A percentile compares a stretch with the other conserved stretches of the same genome.
Conservation (phyloP, 108 stramenopile genomes). For the Cyclotella distinguenda region DNA sequence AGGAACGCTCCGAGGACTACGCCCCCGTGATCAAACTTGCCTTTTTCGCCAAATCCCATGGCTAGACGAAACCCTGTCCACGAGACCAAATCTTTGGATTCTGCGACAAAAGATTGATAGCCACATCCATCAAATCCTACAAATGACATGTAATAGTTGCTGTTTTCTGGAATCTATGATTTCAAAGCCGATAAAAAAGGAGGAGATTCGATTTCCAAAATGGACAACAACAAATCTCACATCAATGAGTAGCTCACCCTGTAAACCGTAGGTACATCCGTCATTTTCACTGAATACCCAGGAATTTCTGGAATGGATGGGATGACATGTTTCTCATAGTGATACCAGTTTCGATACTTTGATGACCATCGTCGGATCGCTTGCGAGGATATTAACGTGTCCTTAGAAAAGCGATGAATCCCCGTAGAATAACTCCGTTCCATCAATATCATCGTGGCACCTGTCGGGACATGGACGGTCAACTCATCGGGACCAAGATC, state of each 20-base stretch:
- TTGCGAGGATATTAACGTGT: constrained; percentile 22
- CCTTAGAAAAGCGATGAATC: constrained; percentile 14
- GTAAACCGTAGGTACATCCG: constrained; percentile 46
- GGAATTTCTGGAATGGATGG: constrained; percentile 20
- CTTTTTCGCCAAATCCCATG: constrained; percentile 36
- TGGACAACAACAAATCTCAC: too few species aligned
- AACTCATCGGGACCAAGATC: constrained; percentile 7
- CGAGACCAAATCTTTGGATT: constrained; percentile 31
- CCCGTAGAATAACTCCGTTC: constrained; percentile 14
- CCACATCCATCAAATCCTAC: constrained; percentile 40
- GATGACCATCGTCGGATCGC: constrained; percentile 25
- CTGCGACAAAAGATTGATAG: constrained; percentile 42
- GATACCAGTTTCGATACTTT: constrained; percentile 41
- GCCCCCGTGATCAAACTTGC: constrained; percentile 36
- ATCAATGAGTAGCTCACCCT: too few species aligned
- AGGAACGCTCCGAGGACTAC: constrained; percentile 45
- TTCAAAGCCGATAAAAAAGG: too few species aligned
- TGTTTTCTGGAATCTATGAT: constrained; percentile 41
- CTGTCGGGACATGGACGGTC: constrained; percentile 22
- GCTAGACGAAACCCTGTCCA: constrained; percentile 38
- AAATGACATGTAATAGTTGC: constrained; percentile 43
- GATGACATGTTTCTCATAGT: constrained; percentile 34
- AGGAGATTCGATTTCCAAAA: too few species aligned
- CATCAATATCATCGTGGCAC: constrained; percentile 38
- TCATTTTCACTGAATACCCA: constrained; percentile 39